Percentiles rank a stretch among this genome's conserved stretches.
Evolutionary conservation across 2,329 filamentous ascomycete genomes (phyloP).

Genomic region (Alternaria gaisen): DNA sequence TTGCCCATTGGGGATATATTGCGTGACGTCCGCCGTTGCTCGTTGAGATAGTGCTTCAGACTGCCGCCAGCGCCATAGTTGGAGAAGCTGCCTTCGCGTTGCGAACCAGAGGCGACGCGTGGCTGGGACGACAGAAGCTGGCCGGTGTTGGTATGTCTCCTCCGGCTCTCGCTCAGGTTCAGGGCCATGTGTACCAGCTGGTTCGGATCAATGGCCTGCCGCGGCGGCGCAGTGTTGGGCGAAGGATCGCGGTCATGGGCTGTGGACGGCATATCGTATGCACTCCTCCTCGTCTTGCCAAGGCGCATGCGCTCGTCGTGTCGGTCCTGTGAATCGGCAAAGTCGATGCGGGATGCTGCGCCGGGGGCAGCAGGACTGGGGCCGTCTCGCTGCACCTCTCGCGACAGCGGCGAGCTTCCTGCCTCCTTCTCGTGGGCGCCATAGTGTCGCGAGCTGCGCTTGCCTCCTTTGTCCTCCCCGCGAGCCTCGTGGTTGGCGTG

Average conservation of each 20-base stretch:
- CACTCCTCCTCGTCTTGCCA: conserved; percentile 29
- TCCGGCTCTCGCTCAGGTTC: conserved; percentile 82
- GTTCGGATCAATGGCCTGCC: conserved; percentile 76
- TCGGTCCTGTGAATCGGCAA: conserved; percentile 14
- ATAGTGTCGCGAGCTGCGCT: conserved; percentile 48
- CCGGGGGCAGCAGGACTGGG: background rate
- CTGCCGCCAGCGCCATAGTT: conserved; percentile 62
- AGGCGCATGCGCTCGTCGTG: conserved; percentile 27
- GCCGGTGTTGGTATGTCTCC: conserved; percentile 68
- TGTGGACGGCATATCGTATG: conserved; percentile 11
- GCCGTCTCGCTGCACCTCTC: conserved; percentile 24
- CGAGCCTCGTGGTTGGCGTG: conserved; percentile 37
- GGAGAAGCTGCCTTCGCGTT: conserved; percentile 51
- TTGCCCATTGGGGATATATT: conserved; percentile 67
- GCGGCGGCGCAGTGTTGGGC: conserved; percentile 32
- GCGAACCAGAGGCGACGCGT: conserved; percentile 56
- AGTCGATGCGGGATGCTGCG: conserved; percentile 11
- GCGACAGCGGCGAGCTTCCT: conserved; percentile 31
- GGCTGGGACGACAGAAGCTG: conserved; percentile 61
- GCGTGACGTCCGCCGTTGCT: conserved; percentile 71
- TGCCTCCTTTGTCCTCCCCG: conserved; percentile 49
- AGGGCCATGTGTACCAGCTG: conserved; percentile 94
- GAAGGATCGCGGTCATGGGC: conserved; percentile 17
- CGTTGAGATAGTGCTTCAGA: conserved; percentile 74
- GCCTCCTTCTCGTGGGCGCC: conserved; percentile 37